Conservation (phyloP, 164 flowering plant species). For the Saururus chinensis region DNA sequence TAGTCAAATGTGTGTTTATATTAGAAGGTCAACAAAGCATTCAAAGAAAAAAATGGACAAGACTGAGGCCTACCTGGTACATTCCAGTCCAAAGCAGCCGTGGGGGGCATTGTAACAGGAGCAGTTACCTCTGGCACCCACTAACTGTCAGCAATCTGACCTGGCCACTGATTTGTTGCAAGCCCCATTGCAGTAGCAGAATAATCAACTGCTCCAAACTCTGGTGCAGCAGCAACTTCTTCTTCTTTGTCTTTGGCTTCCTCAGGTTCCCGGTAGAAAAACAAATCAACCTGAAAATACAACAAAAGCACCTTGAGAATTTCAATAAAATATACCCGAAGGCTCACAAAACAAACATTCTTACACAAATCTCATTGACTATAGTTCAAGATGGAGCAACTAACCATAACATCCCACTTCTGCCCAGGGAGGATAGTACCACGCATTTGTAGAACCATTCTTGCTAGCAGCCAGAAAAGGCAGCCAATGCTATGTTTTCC, state of each 20-base stretch:
- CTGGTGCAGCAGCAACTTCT: slow-evolving; percentile 26
- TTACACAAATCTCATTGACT: slow-evolving; percentile 19
- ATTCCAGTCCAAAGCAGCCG: slow-evolving; percentile 1
- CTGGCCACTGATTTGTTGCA: slow-evolving; percentile 29
- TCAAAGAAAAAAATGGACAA: no score
- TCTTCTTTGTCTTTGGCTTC: slow-evolving; percentile 65
- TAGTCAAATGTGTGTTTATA: no score
- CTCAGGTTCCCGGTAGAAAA: slow-evolving; percentile 83
- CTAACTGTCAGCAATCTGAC: slow-evolving; percentile 24
- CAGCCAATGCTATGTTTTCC: slow-evolving; percentile 88
- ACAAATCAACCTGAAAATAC: slow-evolving; percentile 61
- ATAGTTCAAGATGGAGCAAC: not conserved
- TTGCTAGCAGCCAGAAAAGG: slow-evolving; percentile 75
- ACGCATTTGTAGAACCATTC: slow-evolving; percentile 89
- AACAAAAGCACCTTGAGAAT: no score
- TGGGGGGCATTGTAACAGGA: slow-evolving; percentile 16
- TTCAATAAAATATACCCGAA: not conserved
- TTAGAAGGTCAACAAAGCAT: no score
- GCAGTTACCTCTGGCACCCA: slow-evolving; percentile 27
- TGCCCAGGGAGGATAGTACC: slow-evolving; percentile 61
- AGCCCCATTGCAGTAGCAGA: slow-evolving; percentile 10
- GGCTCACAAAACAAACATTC: not conserved
- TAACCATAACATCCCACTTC: slow-evolving; percentile 70
- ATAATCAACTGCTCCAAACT: slow-evolving; percentile 28
- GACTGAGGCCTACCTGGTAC: not conserved